These are phyloP conservation scores for Clausena lansium DNA, from an alignment of 345 rosid genomes.

Conservation along the genomic window DNA sequence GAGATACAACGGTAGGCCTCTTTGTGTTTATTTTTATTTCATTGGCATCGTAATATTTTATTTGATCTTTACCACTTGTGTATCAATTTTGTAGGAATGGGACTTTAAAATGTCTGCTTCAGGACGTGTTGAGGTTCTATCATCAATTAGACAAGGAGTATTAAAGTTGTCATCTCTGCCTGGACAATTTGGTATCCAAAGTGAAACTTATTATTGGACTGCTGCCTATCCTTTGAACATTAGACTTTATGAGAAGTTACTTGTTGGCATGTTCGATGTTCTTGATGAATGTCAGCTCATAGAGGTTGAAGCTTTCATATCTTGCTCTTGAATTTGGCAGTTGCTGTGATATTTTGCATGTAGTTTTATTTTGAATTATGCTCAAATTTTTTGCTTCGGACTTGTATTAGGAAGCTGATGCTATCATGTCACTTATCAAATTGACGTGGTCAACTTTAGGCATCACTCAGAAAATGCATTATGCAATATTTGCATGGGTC, in stretches of 20 bases:
- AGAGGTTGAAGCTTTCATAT: slow-evolving; percentile 52
- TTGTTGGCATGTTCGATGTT: slow-evolving; percentile 70
- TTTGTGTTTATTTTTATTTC: slow-evolving; percentile 24
- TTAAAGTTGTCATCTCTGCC: slow-evolving; percentile 58
- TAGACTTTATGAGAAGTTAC: slow-evolving; percentile 76
- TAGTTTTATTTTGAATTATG: slow-evolving; percentile 10
- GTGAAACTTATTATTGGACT: slow-evolving; percentile 82
- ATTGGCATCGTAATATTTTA: slow-evolving; percentile 12
- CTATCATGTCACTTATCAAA: slow-evolving; percentile 54
- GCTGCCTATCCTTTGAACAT: slow-evolving; percentile 75
- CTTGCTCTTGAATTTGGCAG: slow-evolving; percentile 11
- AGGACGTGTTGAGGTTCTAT: slow-evolving; percentile 69
- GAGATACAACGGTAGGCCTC: slow-evolving; percentile 63
- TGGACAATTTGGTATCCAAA: slow-evolving; percentile 57
- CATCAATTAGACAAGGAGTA: slow-evolving; percentile 65
- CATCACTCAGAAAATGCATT: slow-evolving; percentile 75
- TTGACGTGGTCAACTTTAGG: slow-evolving; percentile 87
- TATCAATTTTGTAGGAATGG: slow-evolving; percentile 63
- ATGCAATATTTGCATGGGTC: slow-evolving; percentile 78
- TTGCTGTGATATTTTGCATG: neutral
- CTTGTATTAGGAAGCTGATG: slow-evolving; percentile 64
- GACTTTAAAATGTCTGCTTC: slow-evolving; percentile 68
- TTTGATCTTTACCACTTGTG: slow-evolving; percentile 6
- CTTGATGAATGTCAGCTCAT: slow-evolving; percentile 93
- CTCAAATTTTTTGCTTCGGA: slow-evolving; percentile 19